phyloP scores from a whole-genome alignment of 2,329 filamentous ascomycete genomes.

The Phyllosticta paracitricarpa region DNA sequence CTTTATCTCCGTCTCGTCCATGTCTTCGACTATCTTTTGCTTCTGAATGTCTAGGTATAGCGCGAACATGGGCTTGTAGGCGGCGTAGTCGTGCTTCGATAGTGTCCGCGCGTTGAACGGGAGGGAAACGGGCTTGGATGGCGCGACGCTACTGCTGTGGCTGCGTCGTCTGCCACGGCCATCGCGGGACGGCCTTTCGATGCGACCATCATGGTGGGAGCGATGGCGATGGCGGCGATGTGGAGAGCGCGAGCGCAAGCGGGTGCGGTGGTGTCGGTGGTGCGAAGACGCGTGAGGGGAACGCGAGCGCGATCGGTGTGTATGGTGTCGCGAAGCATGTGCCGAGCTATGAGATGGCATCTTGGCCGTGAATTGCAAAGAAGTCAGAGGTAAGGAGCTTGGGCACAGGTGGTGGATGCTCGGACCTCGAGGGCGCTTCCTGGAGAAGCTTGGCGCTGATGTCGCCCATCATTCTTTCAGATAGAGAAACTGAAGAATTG shows the following conservation, averaged over 20 bases:
- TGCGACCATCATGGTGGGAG: not conserved
- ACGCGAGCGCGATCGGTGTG: conserved; percentile 23
- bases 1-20: conserved; percentile 65
- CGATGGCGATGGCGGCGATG: conserved; percentile 6
- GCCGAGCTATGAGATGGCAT: conserved; percentile 1
- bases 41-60: conserved; percentile 88
- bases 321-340: not conserved
- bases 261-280: conserved; percentile 28
- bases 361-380: not conserved
- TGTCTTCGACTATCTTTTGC: conserved; percentile 53
- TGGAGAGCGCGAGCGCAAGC: conserved; percentile 21
- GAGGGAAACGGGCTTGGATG: conserved; percentile 27
- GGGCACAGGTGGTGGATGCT: not conserved
- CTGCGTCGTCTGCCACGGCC: not conserved
- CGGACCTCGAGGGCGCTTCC: not conserved
- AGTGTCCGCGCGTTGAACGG: conserved; percentile 59
- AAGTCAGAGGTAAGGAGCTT: not conserved
- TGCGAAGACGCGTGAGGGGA: conserved; percentile 26
- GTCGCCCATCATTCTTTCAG: not conserved
- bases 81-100: conserved; percentile 55
- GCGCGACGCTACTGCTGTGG: not conserved
- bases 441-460: not conserved
- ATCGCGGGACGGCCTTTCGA: not conserved
- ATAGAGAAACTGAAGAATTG: not conserved
- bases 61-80: conserved; percentile 64